A percentile compares a stretch with the other conserved stretches of the same genome.
Conservation (phyloP, 2,329 filamentous ascomycete species). For the Xylaria sp. region DNA sequence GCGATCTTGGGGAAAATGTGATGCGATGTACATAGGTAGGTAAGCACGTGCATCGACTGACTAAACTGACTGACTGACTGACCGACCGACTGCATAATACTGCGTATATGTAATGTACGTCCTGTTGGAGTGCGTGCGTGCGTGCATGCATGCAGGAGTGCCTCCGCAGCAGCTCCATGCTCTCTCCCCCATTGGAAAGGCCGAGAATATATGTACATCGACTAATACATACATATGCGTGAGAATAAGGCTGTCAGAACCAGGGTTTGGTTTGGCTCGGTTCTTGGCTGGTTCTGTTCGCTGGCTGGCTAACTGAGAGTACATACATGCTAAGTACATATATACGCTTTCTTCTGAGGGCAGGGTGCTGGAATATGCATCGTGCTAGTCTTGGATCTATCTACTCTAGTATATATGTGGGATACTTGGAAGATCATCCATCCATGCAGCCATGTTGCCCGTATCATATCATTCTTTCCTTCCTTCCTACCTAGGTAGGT, state of each 20-base stretch:
- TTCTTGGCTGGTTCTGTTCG: neutral
- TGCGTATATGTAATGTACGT: too few species aligned
- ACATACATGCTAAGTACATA: neutral
- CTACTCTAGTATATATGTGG: neutral
- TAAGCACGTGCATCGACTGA: conserved; percentile 17
- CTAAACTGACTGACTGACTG: conserved; percentile 7
- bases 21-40: conserved; percentile 3
- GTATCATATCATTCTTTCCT: conserved; percentile 10
- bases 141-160: neutral
- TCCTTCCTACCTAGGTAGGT: neutral
- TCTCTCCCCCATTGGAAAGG: neutral
- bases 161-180: too few species aligned
- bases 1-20: too few species aligned
- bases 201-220: too few species aligned
- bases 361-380: too few species aligned
- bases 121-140: too few species aligned
- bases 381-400: conserved; percentile 13
- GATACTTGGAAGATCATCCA: conserved; percentile 11
- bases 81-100: neutral
- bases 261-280: neutral
- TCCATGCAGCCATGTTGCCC: conserved; percentile 13
- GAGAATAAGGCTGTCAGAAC: neutral
- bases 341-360: too few species aligned
- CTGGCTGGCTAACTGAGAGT: neutral
- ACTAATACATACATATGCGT: neutral